Conservation (phyloP, 1,284 basidiomycete genomes). For the Pseudozyma pruni region DNA sequence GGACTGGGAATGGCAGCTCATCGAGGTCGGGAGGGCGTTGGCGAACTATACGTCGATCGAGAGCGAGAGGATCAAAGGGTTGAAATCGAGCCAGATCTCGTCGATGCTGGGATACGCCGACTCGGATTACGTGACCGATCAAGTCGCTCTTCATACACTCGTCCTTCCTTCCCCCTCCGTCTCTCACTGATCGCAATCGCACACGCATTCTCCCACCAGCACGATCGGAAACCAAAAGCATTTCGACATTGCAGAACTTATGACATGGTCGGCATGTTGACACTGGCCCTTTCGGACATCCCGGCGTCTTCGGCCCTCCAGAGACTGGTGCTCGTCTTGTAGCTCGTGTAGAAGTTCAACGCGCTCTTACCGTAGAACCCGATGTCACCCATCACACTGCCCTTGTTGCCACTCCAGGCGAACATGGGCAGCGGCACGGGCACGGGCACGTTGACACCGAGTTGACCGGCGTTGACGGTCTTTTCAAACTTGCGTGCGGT, state of each 20-base stretch:
- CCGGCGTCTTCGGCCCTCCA: constrained; percentile 56
- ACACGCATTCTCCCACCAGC: not conserved
- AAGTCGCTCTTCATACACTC: constrained; percentile 53
- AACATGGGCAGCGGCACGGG: constrained; percentile 86
- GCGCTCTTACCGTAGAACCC: constrained; percentile 61
- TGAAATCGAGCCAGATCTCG: constrained; percentile 75
- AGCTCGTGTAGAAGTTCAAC: constrained; percentile 60
- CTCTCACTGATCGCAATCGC: not conserved
- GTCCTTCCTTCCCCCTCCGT: constrained; percentile 16
- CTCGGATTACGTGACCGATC: constrained; percentile 93
- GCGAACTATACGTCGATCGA: constrained; percentile 96
- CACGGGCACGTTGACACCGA: constrained; percentile 85
- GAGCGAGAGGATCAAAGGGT: constrained; percentile 85
- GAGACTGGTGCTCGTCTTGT: constrained; percentile 55
- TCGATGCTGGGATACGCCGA: constrained; percentile 90
- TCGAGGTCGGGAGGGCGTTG: constrained; percentile 91
- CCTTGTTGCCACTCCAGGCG: constrained; percentile 91
- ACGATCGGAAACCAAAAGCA: not conserved
- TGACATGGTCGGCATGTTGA: constrained; percentile 65
- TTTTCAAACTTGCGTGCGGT: constrained; percentile 93
- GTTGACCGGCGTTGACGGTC: constrained; percentile 87
- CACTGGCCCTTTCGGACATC: constrained; percentile 46
- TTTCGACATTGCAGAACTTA: not conserved
- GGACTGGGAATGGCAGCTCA: constrained; percentile 75
- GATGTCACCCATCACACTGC: constrained; percentile 78